A percentile compares a stretch with the other conserved stretches of the same genome.
Evolutionary conservation across 768 basidiomycete species (phyloP).

Genomic region (Leccinum olivaceopallidum): DNA sequence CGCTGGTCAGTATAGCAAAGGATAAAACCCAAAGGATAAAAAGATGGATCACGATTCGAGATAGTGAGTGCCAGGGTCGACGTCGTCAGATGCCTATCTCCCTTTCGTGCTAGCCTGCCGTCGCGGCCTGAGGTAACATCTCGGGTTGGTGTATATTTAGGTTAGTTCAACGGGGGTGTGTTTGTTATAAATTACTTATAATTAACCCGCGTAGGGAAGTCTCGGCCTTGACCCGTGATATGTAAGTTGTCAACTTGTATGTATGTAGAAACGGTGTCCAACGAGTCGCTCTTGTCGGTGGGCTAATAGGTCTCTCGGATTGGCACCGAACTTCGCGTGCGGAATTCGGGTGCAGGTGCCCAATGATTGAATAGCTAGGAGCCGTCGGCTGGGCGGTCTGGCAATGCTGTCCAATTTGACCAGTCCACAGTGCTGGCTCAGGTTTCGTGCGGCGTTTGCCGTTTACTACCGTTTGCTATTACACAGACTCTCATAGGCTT

Average conservation of each 20-base stretch:
- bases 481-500: neutral
- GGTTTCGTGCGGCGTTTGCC: neutral
- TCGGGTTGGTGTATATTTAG: neutral
- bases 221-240: neutral
- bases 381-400: neutral
- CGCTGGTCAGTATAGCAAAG: neutral
- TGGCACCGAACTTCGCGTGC: no score
- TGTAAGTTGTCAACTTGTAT: neutral
- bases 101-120: neutral
- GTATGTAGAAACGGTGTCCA: neutral
- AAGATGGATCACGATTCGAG: neutral
- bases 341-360: no score
- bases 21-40: neutral
- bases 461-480: neutral
- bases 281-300: no score
- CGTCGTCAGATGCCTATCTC: neutral
- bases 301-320: no score
- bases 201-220: neutral
- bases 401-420: neutral
- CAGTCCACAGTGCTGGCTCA: neutral
- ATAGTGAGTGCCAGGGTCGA: neutral
- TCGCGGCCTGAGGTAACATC: neutral
- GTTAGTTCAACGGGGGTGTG: neutral
- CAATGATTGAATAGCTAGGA: no score
- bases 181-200: neutral